A percentile compares a stretch with the other conserved stretches of the same genome.
phyloP scores from a whole-genome alignment of 1,139 yeast species.

The Taphrina deformans region DNA sequence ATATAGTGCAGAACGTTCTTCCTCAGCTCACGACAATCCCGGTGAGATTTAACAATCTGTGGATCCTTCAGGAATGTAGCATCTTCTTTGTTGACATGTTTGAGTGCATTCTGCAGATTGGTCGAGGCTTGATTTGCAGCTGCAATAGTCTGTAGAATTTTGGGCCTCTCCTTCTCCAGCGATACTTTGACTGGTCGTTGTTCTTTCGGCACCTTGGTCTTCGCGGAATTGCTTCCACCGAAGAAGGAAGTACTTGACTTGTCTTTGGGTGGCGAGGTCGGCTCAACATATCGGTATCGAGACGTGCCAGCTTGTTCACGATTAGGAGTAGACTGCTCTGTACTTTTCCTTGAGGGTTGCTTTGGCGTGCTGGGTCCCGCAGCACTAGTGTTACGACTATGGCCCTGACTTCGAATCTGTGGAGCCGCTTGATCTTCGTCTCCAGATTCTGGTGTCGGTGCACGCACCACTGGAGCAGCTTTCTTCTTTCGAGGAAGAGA shows the following conservation, averaged over 20 bases:
- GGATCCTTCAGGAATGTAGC: constrained; percentile 64
- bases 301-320: constrained; percentile 21
- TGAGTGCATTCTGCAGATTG: constrained; percentile 64
- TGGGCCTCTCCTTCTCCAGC: constrained; percentile 30
- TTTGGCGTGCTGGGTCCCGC: constrained; percentile 33
- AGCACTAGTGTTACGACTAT: constrained; percentile 19
- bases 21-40: constrained; percentile 72
- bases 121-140: constrained; percentile 76
- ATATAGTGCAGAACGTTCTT: constrained; percentile 75
- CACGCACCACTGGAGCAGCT: constrained; percentile 33
- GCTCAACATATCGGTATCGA: constrained; percentile 24
- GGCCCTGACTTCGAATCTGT: constrained; percentile 16
- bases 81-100: constrained; percentile 54
- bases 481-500: constrained; percentile 46
- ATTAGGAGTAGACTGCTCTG: background rate
- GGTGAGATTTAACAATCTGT: constrained; percentile 54
- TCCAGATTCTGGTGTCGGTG: constrained; percentile 42
- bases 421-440: constrained; percentile 39
- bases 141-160: constrained; percentile 64
- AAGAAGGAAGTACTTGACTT: constrained; percentile 13
- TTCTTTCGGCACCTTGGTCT: constrained; percentile 14
- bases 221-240: constrained; percentile 9
- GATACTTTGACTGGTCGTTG: constrained; percentile 15
- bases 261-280: constrained; percentile 32
- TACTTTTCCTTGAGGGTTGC: constrained; percentile 5